These are phyloP conservation scores for Mercurialis annua DNA, from an alignment of 345 rosid genomes.

Conservation along the genomic window DNA sequence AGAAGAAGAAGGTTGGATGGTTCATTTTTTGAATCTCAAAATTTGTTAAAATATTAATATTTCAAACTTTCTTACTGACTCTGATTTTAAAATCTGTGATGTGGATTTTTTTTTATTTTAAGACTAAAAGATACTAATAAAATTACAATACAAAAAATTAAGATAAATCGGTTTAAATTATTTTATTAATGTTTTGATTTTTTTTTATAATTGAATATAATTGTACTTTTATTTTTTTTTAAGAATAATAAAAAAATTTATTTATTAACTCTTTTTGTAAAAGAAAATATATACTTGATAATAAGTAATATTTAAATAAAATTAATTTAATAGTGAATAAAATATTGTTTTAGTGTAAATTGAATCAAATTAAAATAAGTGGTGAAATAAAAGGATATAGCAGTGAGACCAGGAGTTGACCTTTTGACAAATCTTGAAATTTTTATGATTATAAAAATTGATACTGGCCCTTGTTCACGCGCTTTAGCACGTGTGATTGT, in stretches of 20 bases:
- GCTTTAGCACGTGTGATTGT: constrained; percentile 22
- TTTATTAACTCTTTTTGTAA: no score
- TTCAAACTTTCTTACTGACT: neutral
- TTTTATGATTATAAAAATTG: neutral
- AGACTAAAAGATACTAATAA: no score
- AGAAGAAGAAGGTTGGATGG: constrained; percentile 30
- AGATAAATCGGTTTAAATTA: no score
- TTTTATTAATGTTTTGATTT: no score
- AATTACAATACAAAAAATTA: neutral
- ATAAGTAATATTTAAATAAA: no score
- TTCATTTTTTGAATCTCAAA: constrained; percentile 35
- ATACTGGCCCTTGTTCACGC: constrained; percentile 7
- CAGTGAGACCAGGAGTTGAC: constrained; percentile 30
- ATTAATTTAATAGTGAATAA: no score
- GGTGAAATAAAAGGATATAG: neutral
- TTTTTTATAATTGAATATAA: no score
- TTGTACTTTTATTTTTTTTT: no score
- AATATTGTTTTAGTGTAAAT: no score
- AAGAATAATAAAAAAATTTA: no score
- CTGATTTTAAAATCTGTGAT: neutral
- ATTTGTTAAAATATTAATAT: constrained; percentile 30
- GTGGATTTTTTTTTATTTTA: neutral
- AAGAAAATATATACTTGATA: no score
- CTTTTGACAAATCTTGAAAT: constrained; percentile 16
- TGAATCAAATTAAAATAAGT: no score